A percentile compares a stretch with the other conserved stretches of the same genome.
Conservation (phyloP, 2,329 filamentous ascomycete species). For the Delphinella strobiligena region DNA sequence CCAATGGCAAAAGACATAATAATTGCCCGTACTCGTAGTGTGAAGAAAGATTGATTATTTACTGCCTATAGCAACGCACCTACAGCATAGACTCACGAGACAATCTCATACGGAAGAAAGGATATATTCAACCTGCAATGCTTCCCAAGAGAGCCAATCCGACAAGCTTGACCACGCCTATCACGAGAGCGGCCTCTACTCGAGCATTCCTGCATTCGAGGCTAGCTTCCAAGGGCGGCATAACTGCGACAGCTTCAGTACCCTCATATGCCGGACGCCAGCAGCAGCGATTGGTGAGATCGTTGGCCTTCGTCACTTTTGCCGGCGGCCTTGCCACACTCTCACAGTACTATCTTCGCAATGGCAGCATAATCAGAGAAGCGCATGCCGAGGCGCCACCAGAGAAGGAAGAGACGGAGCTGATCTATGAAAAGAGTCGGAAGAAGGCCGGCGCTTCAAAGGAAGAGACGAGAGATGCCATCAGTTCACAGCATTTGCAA, state of each 20-base stretch:
- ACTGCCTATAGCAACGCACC: background rate
- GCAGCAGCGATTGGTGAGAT: constrained; percentile 34
- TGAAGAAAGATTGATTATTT: background rate
- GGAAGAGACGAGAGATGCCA: constrained; percentile 61
- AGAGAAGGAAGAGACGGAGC: constrained; percentile 36
- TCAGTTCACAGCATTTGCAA: constrained; percentile 79
- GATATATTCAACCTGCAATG: background rate
- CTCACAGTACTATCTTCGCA: constrained; percentile 31
- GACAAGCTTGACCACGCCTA: constrained; percentile 1
- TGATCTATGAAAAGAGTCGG: constrained; percentile 58
- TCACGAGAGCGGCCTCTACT: constrained; percentile 11
- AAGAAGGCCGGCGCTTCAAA: constrained; percentile 41
- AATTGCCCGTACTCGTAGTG: background rate
- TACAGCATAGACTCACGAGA: too few species aligned
- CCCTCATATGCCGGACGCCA: constrained; percentile 28
- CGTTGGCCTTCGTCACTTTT: constrained; percentile 28
- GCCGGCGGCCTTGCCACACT: constrained; percentile 32
- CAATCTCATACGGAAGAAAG: too few species aligned
- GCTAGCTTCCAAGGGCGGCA: too few species aligned
- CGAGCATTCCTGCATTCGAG: too few species aligned
- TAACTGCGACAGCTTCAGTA: too few species aligned
- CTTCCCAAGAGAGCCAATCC: constrained; percentile 4
- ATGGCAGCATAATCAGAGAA: constrained; percentile 24
- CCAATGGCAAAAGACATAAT: background rate
- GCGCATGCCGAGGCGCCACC: constrained; percentile 38